phyloP scores from a whole-genome alignment of 2,329 filamentous ascomycete genomes.

The Aspergillus ustus region DNA sequence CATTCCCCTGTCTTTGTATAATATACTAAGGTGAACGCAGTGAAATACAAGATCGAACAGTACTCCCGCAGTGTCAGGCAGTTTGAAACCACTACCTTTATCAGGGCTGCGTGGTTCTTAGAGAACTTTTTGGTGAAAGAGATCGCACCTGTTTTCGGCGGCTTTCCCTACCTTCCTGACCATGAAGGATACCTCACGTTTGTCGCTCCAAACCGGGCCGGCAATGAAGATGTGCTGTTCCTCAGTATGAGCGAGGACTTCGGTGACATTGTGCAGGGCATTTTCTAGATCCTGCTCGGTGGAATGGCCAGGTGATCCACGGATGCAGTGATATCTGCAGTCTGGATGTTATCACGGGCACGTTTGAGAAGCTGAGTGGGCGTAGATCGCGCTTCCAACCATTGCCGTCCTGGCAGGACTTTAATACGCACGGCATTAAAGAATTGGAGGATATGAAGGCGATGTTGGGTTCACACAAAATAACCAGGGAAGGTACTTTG shows the following conservation, averaged over 20 bases:
- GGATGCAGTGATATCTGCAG: neutral
- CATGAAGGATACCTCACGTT: slow-evolving; percentile 45
- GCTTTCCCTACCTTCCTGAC: slow-evolving; percentile 45
- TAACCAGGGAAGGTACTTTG: slow-evolving; percentile 18
- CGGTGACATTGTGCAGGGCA: slow-evolving; percentile 53
- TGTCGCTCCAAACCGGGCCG: slow-evolving; percentile 45
- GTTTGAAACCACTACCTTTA: slow-evolving; percentile 44
- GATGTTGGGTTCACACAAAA: slow-evolving; percentile 20
- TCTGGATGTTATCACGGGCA: neutral
- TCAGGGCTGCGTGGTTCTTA: slow-evolving; percentile 49
- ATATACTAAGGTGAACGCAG: too few species aligned
- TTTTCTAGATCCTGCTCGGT: slow-evolving; percentile 48
- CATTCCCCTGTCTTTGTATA: too few species aligned
- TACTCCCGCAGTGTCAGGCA: slow-evolving; percentile 38
- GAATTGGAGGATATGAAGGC: slow-evolving; percentile 19
- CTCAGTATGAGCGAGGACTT: slow-evolving; percentile 49
- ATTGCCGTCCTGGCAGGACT: slow-evolving; percentile 17
- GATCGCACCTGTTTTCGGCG: slow-evolving; percentile 43
- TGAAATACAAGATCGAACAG: slow-evolving; percentile 33
- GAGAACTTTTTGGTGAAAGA: slow-evolving; percentile 48
- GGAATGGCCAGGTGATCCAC: slow-evolving; percentile 31
- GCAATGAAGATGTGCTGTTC: slow-evolving; percentile 44
- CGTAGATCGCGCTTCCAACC: slow-evolving; percentile 14
- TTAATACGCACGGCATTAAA: slow-evolving; percentile 17
- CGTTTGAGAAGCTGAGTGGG: slow-evolving; percentile 1